Conservation (phyloP, 2,329 filamentous ascomycete species). For the Trichoderma brevicompactum region DNA sequence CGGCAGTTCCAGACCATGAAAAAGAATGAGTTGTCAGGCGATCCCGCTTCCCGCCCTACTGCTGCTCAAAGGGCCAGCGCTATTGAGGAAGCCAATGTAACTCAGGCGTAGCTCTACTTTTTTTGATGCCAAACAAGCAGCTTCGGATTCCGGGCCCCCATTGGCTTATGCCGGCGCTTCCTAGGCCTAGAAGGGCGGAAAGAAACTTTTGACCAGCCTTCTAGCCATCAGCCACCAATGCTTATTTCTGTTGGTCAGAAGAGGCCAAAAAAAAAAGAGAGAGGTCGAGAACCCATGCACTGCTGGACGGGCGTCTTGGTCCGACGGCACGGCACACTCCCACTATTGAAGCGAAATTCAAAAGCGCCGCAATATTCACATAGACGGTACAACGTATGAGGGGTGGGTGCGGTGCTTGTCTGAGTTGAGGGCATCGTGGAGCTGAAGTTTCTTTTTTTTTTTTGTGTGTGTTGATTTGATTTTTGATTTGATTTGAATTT, state of each 20-base stretch:
- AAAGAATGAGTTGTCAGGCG: background rate
- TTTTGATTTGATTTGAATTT: background rate
- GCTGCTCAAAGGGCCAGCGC: background rate
- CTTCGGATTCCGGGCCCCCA: background rate
- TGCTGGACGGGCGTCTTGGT: conserved; percentile 15
- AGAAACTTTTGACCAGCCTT: conserved; percentile 21
- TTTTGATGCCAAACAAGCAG: background rate
- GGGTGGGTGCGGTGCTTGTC: background rate
- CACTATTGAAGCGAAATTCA: background rate
- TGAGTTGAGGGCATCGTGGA: background rate
- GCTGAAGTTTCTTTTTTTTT: background rate
- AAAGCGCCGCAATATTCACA: conserved; percentile 5
- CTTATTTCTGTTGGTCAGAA: no score
- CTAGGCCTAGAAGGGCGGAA: conserved; percentile 14
- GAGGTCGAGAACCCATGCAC: background rate
- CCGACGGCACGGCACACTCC: conserved; percentile 16
- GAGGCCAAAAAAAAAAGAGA: background rate
- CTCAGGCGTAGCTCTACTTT: background rate
- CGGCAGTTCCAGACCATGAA: conserved; percentile 8
- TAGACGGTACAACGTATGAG: background rate
- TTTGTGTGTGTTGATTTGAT: background rate
- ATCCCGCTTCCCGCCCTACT: background rate
- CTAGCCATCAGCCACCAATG: background rate
- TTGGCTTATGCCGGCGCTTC: conserved; percentile 15
- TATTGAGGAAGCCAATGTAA: background rate